Evolutionary conservation across 2,329 filamentous ascomycete species (phyloP).

Genomic region (Beauveria sp.): DNA sequence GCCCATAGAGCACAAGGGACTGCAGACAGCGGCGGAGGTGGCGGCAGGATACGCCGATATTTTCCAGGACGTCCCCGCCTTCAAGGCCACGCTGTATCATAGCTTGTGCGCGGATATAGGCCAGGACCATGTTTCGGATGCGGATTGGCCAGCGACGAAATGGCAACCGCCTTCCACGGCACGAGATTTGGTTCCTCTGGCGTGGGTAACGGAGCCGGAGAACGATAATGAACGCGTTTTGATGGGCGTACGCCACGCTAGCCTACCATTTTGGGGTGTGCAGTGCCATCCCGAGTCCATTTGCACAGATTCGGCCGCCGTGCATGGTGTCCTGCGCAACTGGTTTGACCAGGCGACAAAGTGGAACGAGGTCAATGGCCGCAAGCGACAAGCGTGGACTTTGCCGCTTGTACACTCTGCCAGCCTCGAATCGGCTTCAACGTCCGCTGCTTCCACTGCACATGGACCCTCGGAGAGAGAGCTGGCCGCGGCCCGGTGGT

Average conservation of each 20-base stretch:
- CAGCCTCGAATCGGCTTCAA: conserved; percentile 17
- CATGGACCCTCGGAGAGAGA: conserved; percentile 16
- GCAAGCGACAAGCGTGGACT: conserved; percentile 8
- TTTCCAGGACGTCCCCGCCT: conserved; percentile 51
- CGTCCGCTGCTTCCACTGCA: background rate
- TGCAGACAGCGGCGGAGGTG: background rate
- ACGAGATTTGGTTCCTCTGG: conserved; percentile 47
- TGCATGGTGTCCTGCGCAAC: conserved; percentile 57
- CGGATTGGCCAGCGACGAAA: conserved; percentile 29
- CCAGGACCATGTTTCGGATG: conserved; percentile 31
- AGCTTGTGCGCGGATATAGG: conserved; percentile 50
- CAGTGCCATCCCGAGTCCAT: conserved; percentile 90
- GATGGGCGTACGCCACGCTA: conserved; percentile 67
- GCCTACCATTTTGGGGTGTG: conserved; percentile 73
- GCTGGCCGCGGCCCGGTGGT: conserved; percentile 18
- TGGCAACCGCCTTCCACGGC: conserved; percentile 31
- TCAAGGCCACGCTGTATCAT: conserved; percentile 74
- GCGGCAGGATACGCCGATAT: conserved; percentile 41
- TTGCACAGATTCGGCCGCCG: conserved; percentile 61
- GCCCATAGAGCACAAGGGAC: conserved; percentile 49
- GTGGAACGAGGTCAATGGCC: conserved; percentile 44
- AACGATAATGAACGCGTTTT: conserved; percentile 46
- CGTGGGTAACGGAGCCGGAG: conserved; percentile 49
- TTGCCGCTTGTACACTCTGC: conserved; percentile 13
- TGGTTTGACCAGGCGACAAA: conserved; percentile 63